Evolutionary conservation across 1,284 basidiomycete species (phyloP).

Genomic region (Ceratobasidium sp.): DNA sequence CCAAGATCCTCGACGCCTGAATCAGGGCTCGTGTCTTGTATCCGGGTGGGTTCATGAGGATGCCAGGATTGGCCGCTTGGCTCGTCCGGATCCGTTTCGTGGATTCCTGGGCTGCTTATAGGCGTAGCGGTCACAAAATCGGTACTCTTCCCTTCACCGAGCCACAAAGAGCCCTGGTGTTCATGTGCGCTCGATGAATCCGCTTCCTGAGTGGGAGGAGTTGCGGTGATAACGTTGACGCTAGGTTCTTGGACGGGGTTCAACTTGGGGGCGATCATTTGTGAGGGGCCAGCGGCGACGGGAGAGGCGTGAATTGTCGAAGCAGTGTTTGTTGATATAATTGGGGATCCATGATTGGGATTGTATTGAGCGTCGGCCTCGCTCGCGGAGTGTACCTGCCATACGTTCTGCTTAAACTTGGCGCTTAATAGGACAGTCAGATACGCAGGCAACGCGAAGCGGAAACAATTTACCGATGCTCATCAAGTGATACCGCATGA

Average conservation of each 20-base stretch:
- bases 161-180: not conserved
- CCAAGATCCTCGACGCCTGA: slow-evolving; percentile 29
- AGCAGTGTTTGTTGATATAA: not conserved
- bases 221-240: slow-evolving; percentile 23
- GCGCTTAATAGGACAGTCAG: slow-evolving; percentile 36
- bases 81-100: slow-evolving; percentile 10
- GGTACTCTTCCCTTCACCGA: slow-evolving; percentile 17
- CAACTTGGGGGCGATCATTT: not conserved
- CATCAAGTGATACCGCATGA: slow-evolving; percentile 50
- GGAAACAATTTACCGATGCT: slow-evolving; percentile 43
- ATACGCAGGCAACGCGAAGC: not conserved
- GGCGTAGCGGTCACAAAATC: slow-evolving; percentile 30
- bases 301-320: slow-evolving; percentile 15
- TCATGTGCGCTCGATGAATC: slow-evolving; percentile 3
- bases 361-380: slow-evolving; percentile 31
- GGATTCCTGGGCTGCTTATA: not conserved
- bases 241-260: slow-evolving; percentile 6
- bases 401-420: slow-evolving; percentile 49
- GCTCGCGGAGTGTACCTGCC: slow-evolving; percentile 44
- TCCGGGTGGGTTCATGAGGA: slow-evolving; percentile 34
- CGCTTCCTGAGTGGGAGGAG: slow-evolving; percentile 16
- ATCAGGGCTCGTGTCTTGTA: slow-evolving; percentile 23
- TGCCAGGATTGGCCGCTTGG: slow-evolving; percentile 31
- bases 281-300: not conserved
- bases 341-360: slow-evolving; percentile 46